Base-by-base conservation (phyloP, 805 yeast genomes). In the Candida saitoana region DNA sequence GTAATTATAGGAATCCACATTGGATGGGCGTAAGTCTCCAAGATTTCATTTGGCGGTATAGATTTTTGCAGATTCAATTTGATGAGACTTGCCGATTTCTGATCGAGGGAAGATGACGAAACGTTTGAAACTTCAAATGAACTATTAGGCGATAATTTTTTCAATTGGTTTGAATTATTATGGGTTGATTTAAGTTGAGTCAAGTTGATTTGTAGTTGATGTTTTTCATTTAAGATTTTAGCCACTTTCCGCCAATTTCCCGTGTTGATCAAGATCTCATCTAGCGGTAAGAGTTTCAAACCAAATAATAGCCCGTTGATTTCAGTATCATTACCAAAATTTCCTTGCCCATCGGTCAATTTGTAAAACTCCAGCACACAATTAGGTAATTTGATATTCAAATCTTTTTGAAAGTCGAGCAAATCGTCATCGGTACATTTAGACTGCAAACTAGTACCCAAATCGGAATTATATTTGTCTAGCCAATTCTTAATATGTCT, bases 1-100 rank as follows among this genome's bases (percentile, higher is more conserved):
- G 91, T 87, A 30, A 87, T 79, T 40, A 91, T 63, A 3, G 99
- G 98, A 45, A 91, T 80, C 99, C 99, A 91, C 54, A 77, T 79
- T 3, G 87, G 80, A 60, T 87, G 87, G n/a, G 96, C 91, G 62
- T 88, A 93, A 5, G 80, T 79, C 6, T 77, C 74, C 58, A 86
- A 85, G 35, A 89, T 70, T 9, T 81, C 67, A 4, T 81, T 82
- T 15, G 85, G 85, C 6, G 99, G 99, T 12, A 87, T 71, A 0
- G 93, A 82, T 44, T 73, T 73, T 63, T 69, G 75, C 19, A 33
- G 35, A 25, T 24, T 38, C 36, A 38, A 33, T 30, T 20, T 42
- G 4, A 14, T 9, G 16, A 16, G 27, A 19, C 8, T 38, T 32
- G 41, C 14, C 5, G 9, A 9, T 5, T 12, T 31, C 18, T 27